Base-by-base conservation (phyloP, 306 rosid genomes). In the Corylus americana region DNA sequence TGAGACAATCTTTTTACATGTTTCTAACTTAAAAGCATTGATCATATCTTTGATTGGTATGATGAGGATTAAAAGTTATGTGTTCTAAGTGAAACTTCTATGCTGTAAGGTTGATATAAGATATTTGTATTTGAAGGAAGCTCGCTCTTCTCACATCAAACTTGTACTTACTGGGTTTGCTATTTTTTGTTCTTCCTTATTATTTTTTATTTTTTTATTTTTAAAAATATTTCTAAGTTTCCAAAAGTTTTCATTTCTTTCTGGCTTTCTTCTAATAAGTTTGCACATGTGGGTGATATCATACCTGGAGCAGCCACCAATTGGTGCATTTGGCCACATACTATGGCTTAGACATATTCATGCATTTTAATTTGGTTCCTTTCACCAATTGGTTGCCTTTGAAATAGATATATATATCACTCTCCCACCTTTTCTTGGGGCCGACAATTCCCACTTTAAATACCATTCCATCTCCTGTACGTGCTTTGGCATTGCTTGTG, bases 1-100 rank as follows among this genome's bases (percentile, higher is more conserved):
- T 82, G 35, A 80, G 61, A 69, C 53, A 37, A 75, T 79, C 27
- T 67, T 62, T 77, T 68, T 59, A 7, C 35, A 70, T 82, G 54
- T 62, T 44, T 81, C 51, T 51, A 29, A 18, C 73, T 27, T 59
- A 16, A 35, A 57, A 57, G 54, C 45, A 59, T 31, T 39, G 18
- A 31, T 35, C 25, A 50, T 78, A 42, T 59, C 55, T 31, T 31
- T 12, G 45, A 74, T 78, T 44, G 63, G 76, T 66, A 83, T 44
- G 11, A 79, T 49, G 39, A 85, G 73, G 70, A 74, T 69, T 59
- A 47, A 31, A 63, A 62, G 4, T 29, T 62, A 5, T 61, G 35
- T 62, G 44, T 62, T 62, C 44, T 62, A 31, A 62, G 18, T 5
- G 42, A 59, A 59, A 59, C 12, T 59, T 8, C 67, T 22, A 22